phyloP scores from a whole-genome alignment of 306 rosid genomes.

The Hylodesmum podocarpum region DNA sequence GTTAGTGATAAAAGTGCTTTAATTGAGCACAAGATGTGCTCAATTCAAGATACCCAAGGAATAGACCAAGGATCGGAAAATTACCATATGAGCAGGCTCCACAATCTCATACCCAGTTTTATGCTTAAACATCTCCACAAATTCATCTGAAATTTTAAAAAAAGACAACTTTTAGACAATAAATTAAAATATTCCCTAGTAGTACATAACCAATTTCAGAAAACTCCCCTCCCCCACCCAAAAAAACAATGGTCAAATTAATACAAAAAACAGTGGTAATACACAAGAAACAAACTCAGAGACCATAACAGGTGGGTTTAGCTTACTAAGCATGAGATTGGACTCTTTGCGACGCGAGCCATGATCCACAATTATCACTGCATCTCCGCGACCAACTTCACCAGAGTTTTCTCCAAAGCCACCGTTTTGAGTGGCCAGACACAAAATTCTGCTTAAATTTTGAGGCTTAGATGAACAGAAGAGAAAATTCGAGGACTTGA shows the following conservation, averaged over 20 bases:
- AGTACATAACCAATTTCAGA: neutral
- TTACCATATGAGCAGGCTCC: conserved; percentile 97
- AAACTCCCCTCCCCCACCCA: neutral
- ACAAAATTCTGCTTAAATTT: conserved; percentile 30
- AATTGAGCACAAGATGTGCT: no score
- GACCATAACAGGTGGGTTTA: neutral
- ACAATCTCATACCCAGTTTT: conserved; percentile 79
- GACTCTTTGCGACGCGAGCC: conserved; percentile 94
- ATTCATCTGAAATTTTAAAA: conserved; percentile 64
- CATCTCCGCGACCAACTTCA: conserved; percentile 56
- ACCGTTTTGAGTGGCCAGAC: conserved; percentile 41
- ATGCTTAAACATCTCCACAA: conserved; percentile 74
- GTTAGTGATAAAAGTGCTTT: no score
- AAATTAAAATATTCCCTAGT: neutral
- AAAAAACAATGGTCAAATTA: neutral
- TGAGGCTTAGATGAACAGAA: conserved; percentile 20
- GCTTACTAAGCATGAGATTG: conserved; percentile 85
- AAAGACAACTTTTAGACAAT: neutral
- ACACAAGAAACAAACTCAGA: neutral
- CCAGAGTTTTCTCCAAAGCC: conserved; percentile 30
- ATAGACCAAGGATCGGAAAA: no score
- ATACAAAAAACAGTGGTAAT: neutral
- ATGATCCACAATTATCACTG: conserved; percentile 84
- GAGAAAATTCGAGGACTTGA: conserved; percentile 37
- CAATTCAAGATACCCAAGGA: no score